Evolutionary conservation across 306 rosid genomes (phyloP).

Genomic region (Lathyrus sativus): DNA sequence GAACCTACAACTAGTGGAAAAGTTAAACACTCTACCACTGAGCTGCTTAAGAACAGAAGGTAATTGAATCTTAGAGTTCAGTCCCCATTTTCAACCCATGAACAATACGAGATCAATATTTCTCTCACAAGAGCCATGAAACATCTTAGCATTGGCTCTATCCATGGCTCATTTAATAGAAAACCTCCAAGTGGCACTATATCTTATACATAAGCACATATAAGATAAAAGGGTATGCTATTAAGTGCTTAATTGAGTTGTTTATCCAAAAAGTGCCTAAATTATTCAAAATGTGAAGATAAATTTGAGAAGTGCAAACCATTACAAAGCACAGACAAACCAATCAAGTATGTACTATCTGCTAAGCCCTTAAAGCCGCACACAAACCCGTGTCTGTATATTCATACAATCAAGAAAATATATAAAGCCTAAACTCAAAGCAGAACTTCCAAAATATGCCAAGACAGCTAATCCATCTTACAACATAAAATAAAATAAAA

Average conservation of each 20-base stretch:
- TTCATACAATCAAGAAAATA: not conserved
- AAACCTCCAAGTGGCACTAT: slow-evolving; percentile 3
- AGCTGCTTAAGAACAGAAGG: not conserved
- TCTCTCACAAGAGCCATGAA: not conserved
- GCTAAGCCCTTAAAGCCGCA: slow-evolving; percentile 10
- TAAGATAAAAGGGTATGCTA: no score
- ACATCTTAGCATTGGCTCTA: slow-evolving; percentile 23
- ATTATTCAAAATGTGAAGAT: not conserved
- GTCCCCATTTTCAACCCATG: not conserved
- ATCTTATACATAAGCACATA: no score
- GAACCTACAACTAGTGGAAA: not conserved
- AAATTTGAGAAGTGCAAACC: not conserved
- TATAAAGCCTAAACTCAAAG: not conserved
- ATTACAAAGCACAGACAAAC: slow-evolving; percentile 6
- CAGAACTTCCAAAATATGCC: slow-evolving; percentile 14
- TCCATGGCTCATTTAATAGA: not conserved
- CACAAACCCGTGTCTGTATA: not conserved
- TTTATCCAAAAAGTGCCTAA: no score
- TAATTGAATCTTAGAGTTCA: slow-evolving; percentile 1
- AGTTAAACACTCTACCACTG: not conserved
- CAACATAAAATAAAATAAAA: not conserved
- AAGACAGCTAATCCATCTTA: slow-evolving; percentile 3
- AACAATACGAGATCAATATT: not conserved
- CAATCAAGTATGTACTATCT: not conserved
- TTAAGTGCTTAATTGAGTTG: no score